Conservation (phyloP, 1,139 yeast genomes). For the Zygosaccharomyces sapae region DNA sequence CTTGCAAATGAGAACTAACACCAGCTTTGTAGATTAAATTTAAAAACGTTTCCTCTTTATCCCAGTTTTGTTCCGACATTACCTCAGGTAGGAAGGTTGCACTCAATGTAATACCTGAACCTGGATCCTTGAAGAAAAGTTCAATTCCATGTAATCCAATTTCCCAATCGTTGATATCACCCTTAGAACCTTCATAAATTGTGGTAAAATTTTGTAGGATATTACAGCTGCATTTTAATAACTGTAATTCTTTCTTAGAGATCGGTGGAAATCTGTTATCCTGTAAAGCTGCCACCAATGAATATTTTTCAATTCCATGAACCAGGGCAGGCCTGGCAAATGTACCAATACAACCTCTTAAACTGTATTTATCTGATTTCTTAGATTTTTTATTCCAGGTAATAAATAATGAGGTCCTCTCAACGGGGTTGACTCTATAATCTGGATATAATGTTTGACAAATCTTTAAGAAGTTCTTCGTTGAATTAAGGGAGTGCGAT, state of each 20-base stretch:
- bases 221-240: constrained; percentile 41
- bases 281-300: constrained; percentile 66
- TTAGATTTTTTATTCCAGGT: constrained; percentile 65
- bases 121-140: constrained; percentile 43
- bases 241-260: constrained; percentile 48
- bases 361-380: constrained; percentile 32
- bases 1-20: constrained; percentile 16
- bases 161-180: constrained; percentile 58
- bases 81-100: constrained; percentile 92
- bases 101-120: constrained; percentile 41
- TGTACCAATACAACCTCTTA: constrained; percentile 94
- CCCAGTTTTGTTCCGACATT: constrained; percentile 87
- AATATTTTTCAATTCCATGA: constrained; percentile 57
- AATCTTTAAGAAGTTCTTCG: constrained; percentile 17
- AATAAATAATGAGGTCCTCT: constrained; percentile 63
- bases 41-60: constrained; percentile 61
- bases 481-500: background rate
- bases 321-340: constrained; percentile 51
- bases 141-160: constrained; percentile 80
- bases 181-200: constrained; percentile 22
- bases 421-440: constrained; percentile 12
- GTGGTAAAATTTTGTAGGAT: constrained; percentile 30
- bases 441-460: constrained; percentile 21
- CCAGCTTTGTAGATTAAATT: constrained; percentile 68
- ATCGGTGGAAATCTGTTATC: constrained; percentile 78